Percentiles rank a stretch among this genome's conserved stretches.
phyloP scores from a whole-genome alignment of 83 land plant genomes.

The Isoetes engelmannii region DNA sequence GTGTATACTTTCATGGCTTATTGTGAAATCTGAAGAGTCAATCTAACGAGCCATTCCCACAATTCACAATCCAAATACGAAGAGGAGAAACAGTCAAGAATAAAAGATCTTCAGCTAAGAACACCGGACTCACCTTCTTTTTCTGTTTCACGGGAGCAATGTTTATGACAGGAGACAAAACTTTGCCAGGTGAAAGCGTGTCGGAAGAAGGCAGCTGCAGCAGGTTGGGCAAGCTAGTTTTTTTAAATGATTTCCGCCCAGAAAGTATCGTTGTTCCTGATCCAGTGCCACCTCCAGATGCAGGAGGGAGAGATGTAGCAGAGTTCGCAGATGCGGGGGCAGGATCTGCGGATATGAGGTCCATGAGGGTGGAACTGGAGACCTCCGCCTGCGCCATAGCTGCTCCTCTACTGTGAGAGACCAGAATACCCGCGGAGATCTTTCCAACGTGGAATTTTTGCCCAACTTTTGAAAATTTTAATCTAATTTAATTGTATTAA shows the following conservation, averaged over 20 bases:
- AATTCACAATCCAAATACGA: background rate
- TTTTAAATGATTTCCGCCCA: slow-evolving; percentile 13
- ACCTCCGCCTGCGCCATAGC: no score
- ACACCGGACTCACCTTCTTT: slow-evolving; percentile 31
- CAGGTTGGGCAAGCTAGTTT: slow-evolving; percentile 10
- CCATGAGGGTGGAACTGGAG: slow-evolving; percentile 66
- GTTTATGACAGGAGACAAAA: slow-evolving; percentile 8
- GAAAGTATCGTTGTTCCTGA: slow-evolving; percentile 3
- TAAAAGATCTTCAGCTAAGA: slow-evolving; percentile 42
- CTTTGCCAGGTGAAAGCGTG: slow-evolving; percentile 15
- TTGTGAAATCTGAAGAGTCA: background rate
- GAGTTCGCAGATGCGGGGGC: slow-evolving; percentile 14
- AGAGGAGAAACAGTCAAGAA: background rate
- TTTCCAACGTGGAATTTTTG: no score
- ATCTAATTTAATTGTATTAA: no score
- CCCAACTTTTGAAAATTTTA: no score
- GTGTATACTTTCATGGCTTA: background rate
- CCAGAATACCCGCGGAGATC: no score
- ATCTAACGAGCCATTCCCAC: background rate
- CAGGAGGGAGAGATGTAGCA: slow-evolving; percentile 12
- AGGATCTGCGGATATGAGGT: slow-evolving; percentile 90
- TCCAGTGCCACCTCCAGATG: slow-evolving; percentile 12
- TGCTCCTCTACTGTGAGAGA: no score
- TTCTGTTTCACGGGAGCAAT: slow-evolving; percentile 26
- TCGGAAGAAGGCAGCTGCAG: slow-evolving; percentile 29